Base-by-base conservation (phyloP, 2,329 filamentous ascomycete species). In the Colletotrichum tropicale region DNA sequence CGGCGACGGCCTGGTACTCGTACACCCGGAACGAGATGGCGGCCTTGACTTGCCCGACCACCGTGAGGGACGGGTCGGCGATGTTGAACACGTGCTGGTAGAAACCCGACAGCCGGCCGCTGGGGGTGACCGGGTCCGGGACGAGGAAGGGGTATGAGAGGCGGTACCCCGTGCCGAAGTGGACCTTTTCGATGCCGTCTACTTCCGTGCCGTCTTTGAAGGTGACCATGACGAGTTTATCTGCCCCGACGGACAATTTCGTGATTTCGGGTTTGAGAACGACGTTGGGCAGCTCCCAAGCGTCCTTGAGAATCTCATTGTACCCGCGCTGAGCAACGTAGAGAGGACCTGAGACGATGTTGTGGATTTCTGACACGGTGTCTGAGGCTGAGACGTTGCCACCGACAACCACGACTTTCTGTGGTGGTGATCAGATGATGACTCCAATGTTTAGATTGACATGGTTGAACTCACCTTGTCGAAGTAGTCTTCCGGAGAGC, bases 141-240 rank as follows among this genome's bases (percentile, higher is more conserved):
- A 81, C 80, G 5, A 91, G 79, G 78, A 90, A 92, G 0, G 89
- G 90, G 1, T 92, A 80, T 2, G 88, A 89, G 86, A 90, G 92
- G 0, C 87, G 87, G 78, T 91, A 92, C 0, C 91, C 91, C 0
- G 91, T 93, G 8, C 89, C 91, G 74, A 92, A 91, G 60, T 93
- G 87, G 32, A 93, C 85, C 70, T 89, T 81, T 77, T 93, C 90
- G 16, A 92, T 86, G 9, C 88, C 84, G 1, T 86, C 80, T 1
- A 89, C 81, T 0, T 79, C 83, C 0, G 86, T 86, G 0, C 89
- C 89, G 70, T 92, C 89, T 58, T 86, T 84, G 67, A 92, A 91
- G 3, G 78, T 77, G 62, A 77, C 70, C 12, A 81, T 79, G 4
- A 84, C 73, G 0, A 89, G 78, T 8, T 85, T 84, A 5, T 79